Base-by-base conservation (phyloP, 495 filamentous ascomycete species). In the Penicillium crystallinum region DNA sequence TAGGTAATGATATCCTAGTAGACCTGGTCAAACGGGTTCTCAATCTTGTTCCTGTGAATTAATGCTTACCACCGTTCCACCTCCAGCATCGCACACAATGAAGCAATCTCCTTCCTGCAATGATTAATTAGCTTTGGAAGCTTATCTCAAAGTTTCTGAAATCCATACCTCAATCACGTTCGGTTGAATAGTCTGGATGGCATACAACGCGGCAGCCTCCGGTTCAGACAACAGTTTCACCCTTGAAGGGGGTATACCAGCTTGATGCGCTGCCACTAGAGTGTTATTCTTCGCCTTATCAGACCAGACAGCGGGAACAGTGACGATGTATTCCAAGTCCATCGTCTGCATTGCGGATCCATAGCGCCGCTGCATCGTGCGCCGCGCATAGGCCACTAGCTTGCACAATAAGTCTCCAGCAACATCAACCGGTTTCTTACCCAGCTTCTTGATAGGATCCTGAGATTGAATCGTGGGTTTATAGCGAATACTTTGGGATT, bases 181-280 rank as follows among this genome's bases (percentile, higher is more conserved):
- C 11, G 67, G 59, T 48, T 64, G 55, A 14, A 61, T 63, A 1
- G 48, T 54, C 63, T 69, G 38, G 11, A 84, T 59, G 0, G 78
- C 73, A 58, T 77, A 78, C 0, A 81, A 64, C 0, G 81, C 81
- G 4, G 81, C 81, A 5, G 81, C 81, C 56, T 85, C 83, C 0
- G 84, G 84, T 58, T 86, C 84, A 1, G 78, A 80, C 10, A 85
- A 73, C 10, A 86, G 54, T 31, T 66, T 68, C 41, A 83, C 58
- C 23, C 68, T 64, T 2, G 45, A 3, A 0, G 19, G 9, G 1
- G 53, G 21, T 44, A 87, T 71, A 0, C 81, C 82, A 0, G 81
- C 81, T 12, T 55, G 53, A 42, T 65, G 46, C 1, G 75, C 78
- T 15, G 77, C 78, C 22, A 61, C 44, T 21, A 74, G 43, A 2